Conservation (phyloP, 1,139 yeast species). For the Diutina pseudorugosa region DNA sequence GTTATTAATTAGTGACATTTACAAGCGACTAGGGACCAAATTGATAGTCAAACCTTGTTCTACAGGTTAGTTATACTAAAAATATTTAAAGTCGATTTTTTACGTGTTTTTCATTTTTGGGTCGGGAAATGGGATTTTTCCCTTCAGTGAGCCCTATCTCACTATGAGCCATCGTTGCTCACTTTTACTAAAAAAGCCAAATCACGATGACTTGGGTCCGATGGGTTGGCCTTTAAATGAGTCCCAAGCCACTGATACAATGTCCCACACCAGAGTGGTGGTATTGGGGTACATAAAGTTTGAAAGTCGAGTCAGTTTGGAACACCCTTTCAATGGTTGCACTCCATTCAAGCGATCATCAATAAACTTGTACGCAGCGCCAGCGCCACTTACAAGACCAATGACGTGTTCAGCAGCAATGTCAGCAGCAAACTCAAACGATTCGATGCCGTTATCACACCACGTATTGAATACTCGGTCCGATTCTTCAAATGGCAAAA, state of each 20-base stretch:
- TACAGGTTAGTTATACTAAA: no score
- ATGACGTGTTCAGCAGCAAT: slow-evolving; percentile 15
- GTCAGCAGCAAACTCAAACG: slow-evolving; percentile 14
- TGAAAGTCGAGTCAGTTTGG: slow-evolving; percentile 11
- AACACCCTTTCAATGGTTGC: slow-evolving; percentile 18
- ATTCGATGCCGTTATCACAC: slow-evolving; percentile 7
- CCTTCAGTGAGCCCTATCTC: no score
- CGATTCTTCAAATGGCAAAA: slow-evolving; percentile 7
- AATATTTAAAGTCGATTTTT: no score
- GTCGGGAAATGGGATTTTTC: no score
- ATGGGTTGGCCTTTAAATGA: not conserved
- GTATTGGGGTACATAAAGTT: slow-evolving; percentile 10
- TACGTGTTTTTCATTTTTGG: no score
- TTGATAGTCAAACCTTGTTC: no score
- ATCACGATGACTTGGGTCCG: slow-evolving; percentile 2
- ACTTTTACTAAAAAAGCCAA: no score
- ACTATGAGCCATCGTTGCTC: no score
- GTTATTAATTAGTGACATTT: not conserved
- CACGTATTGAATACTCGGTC: slow-evolving; percentile 6
- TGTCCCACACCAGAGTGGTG: not conserved
- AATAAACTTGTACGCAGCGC: slow-evolving; percentile 5
- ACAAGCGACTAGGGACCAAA: no score
- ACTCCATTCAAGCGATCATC: slow-evolving; percentile 10
- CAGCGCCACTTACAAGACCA: slow-evolving; percentile 5
- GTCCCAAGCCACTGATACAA: not conserved